A percentile compares a stretch with the other conserved stretches of the same genome.
Conservation (phyloP, 2,329 filamentous ascomycete genomes). For the Cladosporium sp. region DNA sequence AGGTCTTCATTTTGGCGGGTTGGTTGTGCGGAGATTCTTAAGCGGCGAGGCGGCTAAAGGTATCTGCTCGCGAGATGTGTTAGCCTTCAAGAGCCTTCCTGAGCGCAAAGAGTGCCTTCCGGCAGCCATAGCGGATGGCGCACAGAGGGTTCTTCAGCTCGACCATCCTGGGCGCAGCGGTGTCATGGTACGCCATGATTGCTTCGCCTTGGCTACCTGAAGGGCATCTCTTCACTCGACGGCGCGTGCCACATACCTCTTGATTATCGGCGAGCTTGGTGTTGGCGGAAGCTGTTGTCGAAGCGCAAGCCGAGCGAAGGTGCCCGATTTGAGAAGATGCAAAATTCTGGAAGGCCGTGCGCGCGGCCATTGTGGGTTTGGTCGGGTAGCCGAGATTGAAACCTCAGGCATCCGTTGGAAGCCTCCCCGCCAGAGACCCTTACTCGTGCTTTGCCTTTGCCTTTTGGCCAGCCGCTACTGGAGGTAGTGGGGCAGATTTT, state of each 20-base stretch:
- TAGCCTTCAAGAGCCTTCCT: conserved; percentile 59
- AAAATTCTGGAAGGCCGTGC: neutral
- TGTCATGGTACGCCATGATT: conserved; percentile 42
- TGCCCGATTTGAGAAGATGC: conserved; percentile 1
- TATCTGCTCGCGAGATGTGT: conserved; percentile 51
- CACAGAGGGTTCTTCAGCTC: conserved; percentile 64
- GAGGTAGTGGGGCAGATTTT: neutral
- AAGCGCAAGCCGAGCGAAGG: conserved; percentile 7
- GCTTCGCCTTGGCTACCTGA: conserved; percentile 48
- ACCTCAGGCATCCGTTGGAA: neutral
- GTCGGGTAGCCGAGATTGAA: too few relatives aligned
- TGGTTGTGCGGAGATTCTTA: conserved; percentile 68
- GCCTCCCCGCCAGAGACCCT: neutral
- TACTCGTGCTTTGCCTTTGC: neutral
- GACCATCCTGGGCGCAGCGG: conserved; percentile 46
- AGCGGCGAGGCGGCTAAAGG: conserved; percentile 60
- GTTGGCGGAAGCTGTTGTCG: conserved; percentile 9
- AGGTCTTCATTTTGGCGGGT: conserved; percentile 98
- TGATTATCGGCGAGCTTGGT: conserved; percentile 10
- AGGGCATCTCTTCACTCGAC: conserved; percentile 38
- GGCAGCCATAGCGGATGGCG: conserved; percentile 9
- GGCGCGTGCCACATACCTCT: conserved; percentile 32
- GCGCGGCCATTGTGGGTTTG: conserved; percentile 1
- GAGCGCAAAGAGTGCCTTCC: conserved; percentile 64
- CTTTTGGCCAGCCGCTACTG: conserved; percentile 1